Evolutionary conservation across 805 yeast species (phyloP), one percentile per base, ranked within the genome.

Genomic region (Cyberlindnera japonica): DNA sequence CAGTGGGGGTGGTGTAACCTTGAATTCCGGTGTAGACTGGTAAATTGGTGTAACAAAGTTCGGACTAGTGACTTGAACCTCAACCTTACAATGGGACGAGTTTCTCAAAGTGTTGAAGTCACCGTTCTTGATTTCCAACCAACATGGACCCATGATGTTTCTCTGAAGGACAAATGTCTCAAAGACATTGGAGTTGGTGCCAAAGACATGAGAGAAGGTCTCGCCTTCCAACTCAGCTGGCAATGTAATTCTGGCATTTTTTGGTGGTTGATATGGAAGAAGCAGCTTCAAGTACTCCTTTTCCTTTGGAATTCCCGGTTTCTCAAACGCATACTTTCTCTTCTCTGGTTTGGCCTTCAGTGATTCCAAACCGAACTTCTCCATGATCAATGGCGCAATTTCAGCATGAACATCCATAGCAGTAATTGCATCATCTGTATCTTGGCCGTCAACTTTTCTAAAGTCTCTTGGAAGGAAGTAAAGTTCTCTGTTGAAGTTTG

Each of bases 91-190:
- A 64, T 90, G 91, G 0, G 95, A 81, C 3, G 84, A 72, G 54
- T 80, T 82, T 38, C 71, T 73, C 29, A 81, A 61, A 0, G 76
- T 60, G 18, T 61, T 58, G 51, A 84, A 83, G 46, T 81, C 79
- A 35, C 81, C 83, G 37, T 75, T 72, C 31, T 72, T 68, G 38
- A 93, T 70, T 35, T 83, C 83, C 38, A 93, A 67, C 99, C 99
- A 93, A 60, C 98, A 89, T 3, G 99, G 99, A 9, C 99, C 99
- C 96, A 88, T 90, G 33, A 93, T 72, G 51, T 83, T 81, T 51
- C 85, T 72, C 59, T 82, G 87, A 19, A 90, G 54, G 10, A 88
- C 93, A 62, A 93, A 88, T 11, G 86, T 72, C 66, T 93, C 99
- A 59, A 93, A 89, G 18, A 86, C 68, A 40, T 73, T 72, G 3